Conservation (phyloP, 1,284 basidiomycete genomes). For the Marasmius tenuissimus region DNA sequence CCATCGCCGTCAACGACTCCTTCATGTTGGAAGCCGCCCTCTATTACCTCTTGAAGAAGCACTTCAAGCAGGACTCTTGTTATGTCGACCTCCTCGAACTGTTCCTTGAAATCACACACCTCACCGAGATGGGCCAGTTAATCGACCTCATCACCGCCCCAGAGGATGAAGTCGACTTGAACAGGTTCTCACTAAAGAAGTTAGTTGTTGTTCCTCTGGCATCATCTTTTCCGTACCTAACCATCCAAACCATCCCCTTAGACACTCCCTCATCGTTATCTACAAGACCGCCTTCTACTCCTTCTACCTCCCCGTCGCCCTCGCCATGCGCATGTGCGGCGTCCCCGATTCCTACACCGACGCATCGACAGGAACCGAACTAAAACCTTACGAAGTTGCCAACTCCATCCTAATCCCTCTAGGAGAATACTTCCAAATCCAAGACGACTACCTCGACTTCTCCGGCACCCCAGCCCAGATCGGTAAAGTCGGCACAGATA, state of each 20-base stretch:
- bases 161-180: slow-evolving; percentile 85
- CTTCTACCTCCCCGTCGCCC: slow-evolving; percentile 97
- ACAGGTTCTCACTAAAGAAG: slow-evolving; percentile 87
- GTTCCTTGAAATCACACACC: slow-evolving; percentile 91
- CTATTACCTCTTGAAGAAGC: slow-evolving; percentile 86
- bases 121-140: slow-evolving; percentile 96
- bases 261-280: slow-evolving; percentile 91
- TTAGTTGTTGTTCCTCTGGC: slow-evolving; percentile 28
- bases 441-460: slow-evolving; percentile 97
- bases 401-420: slow-evolving; percentile 87
- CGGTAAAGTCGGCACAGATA: slow-evolving; percentile 98
- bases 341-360: slow-evolving; percentile 57
- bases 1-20: slow-evolving; percentile 95
- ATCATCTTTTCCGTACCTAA: slow-evolving; percentile 7
- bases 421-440: slow-evolving; percentile 98
- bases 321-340: slow-evolving; percentile 83
- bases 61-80: slow-evolving; percentile 83
- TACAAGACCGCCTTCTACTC: slow-evolving; percentile 99
- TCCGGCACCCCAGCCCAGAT: slow-evolving; percentile 89
- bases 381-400: slow-evolving; percentile 76
- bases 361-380: slow-evolving; percentile 19
- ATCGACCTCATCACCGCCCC: slow-evolving; percentile 96
- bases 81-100: slow-evolving; percentile 91
- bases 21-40: slow-evolving; percentile 97
- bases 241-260: slow-evolving; percentile 28